Base-by-base conservation (phyloP, 2,329 filamentous ascomycete genomes). In the Graphilbum ipis-grandicollis region DNA sequence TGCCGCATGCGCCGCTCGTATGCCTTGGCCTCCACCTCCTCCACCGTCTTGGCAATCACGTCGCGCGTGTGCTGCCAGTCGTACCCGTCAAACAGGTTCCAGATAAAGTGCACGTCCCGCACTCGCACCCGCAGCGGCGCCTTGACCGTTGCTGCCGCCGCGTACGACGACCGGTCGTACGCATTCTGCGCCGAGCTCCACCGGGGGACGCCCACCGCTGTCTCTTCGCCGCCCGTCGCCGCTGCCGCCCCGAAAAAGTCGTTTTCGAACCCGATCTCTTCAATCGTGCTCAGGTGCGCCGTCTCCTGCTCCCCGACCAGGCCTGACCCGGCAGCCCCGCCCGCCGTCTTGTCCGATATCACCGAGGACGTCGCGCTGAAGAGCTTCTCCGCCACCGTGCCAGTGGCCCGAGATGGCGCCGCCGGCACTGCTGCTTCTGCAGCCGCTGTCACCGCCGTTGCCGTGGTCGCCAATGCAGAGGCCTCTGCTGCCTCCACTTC, bases 41-140 rank as follows among this genome's bases (percentile, higher is more conserved):
- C 75, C 2, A 98, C 85, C 7, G 84, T 85, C 50, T 88, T 81
- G 18, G 76, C 75, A 39, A 98, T 93, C 4, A 79, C 73, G 43
- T 90, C 79, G 31, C 88, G 71, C 1, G 92, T 98, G 31, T 73
- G 70, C 46, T 77, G 71, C 92, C 92, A 98, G 56, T 98, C 92
- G 52, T 93, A 98, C 2, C 90, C 90, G 59, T 98, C 90, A 54
- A 90, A 94, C 1, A 98, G 62, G 50, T 98, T 93, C 90, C 90
- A 98, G 41, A 96, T 94, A 36, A 94, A 62, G 52, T 96, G 84
- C 6, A 93, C 77, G 50, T 94, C 84, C 19, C 82, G 76, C 14
- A 96, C 68, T 5, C 75, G 74, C 3, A 94, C 65, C 44, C 75
- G 76, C 13, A 98, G 58, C 6, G 88, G 83, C 43, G 78, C 82